Percentiles rank a stretch among this genome's conserved stretches.
Conservation (phyloP, 2,329 filamentous ascomycete genomes). For the Pseudogymnoascus destructans region DNA sequence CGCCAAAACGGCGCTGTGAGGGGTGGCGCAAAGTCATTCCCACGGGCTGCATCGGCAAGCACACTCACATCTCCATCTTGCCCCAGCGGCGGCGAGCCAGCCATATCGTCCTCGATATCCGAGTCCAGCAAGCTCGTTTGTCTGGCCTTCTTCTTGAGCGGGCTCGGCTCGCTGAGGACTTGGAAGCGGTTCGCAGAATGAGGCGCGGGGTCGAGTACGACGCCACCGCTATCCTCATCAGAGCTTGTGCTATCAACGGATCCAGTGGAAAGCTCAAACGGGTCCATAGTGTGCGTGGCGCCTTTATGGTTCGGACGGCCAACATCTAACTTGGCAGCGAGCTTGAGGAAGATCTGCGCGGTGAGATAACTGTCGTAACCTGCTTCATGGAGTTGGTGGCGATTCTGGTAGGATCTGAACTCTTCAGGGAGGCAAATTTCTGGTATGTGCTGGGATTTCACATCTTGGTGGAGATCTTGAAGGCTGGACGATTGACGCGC, state of each 20-base stretch:
- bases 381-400: constrained; percentile 36
- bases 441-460: constrained; percentile 31
- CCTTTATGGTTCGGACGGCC: constrained; percentile 2
- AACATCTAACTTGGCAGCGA: constrained; percentile 19
- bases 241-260: neutral
- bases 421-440: constrained; percentile 23
- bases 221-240: neutral
- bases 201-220: neutral
- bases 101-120: constrained; percentile 1
- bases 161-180: neutral
- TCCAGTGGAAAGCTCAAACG: neutral
- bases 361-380: constrained; percentile 43
- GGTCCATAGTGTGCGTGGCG: neutral
- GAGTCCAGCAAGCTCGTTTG: neutral
- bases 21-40: constrained; percentile 7
- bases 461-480: constrained; percentile 34
- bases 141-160: neutral
- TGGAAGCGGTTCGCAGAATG: neutral
- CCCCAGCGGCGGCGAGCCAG: neutral
- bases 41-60: constrained; percentile 17
- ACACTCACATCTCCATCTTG: neutral
- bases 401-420: neutral
- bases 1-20: constrained; percentile 22
- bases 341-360: constrained; percentile 29
- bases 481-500: constrained; percentile 27